These are phyloP conservation scores for Cladosporium sp. DNA, from an alignment of 2,329 filamentous ascomycete genomes.

Conservation along the genomic window DNA sequence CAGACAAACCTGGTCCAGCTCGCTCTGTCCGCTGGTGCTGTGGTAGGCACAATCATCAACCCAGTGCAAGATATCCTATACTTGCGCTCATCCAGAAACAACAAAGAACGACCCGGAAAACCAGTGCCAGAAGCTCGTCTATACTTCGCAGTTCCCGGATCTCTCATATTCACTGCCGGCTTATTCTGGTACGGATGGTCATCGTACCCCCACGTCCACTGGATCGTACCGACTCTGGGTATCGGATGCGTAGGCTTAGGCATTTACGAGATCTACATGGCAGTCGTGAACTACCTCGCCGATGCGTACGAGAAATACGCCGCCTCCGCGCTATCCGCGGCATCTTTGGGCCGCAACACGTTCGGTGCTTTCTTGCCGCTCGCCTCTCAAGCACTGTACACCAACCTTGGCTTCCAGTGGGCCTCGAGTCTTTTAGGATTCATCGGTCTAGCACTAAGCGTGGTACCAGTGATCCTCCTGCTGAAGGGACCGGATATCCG, in stretches of 20 bases:
- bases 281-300: slow-evolving; percentile 42
- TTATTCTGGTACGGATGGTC: slow-evolving; percentile 54
- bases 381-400: slow-evolving; percentile 25
- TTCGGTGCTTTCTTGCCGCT: slow-evolving; percentile 35
- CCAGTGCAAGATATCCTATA: slow-evolving; percentile 16
- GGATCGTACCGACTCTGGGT: slow-evolving; percentile 40
- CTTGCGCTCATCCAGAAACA: slow-evolving; percentile 14
- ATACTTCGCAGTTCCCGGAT: slow-evolving; percentile 47
- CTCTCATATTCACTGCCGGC: slow-evolving; percentile 42
- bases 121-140: slow-evolving; percentile 39
- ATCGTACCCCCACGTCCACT: slow-evolving; percentile 36
- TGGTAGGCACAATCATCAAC: slow-evolving; percentile 27
- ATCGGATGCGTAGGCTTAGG: slow-evolving; percentile 24
- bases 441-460: slow-evolving; percentile 41
- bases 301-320: slow-evolving; percentile 35
- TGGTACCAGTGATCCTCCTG: slow-evolving; percentile 31
- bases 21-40: slow-evolving; percentile 38
- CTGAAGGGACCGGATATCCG: slow-evolving; percentile 25
- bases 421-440: slow-evolving; percentile 32
- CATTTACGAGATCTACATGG: slow-evolving; percentile 42
- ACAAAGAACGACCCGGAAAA: slow-evolving; percentile 15
- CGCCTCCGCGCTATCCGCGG: slow-evolving; percentile 27
- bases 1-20: slow-evolving; percentile 41
- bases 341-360: slow-evolving; percentile 31
- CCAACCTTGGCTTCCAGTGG: slow-evolving; percentile 31